Conservation (phyloP, 164 flowering plant species). For the Hamamelis virginiana region DNA sequence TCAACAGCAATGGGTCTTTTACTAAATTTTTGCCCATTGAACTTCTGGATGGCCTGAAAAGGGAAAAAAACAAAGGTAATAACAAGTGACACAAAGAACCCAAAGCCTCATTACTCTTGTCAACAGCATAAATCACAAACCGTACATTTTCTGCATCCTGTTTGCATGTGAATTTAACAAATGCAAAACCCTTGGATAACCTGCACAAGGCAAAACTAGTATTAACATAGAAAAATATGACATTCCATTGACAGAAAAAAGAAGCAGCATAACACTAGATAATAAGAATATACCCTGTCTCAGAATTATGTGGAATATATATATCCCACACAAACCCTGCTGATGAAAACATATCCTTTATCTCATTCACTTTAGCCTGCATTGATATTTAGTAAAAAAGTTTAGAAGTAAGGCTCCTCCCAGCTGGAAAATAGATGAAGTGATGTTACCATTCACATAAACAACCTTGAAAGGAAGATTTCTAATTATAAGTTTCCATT, state of each 20-base stretch:
- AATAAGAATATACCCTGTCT: conserved; percentile 59
- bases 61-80: neutral
- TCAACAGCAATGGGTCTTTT: conserved; percentile 93
- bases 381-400: conserved; percentile 12
- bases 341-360: conserved; percentile 63
- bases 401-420: conserved; percentile 8
- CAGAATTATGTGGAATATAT: conserved; percentile 63
- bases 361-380: conserved; percentile 74
- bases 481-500: conserved; percentile 90
- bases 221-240: neutral
- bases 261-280: neutral
- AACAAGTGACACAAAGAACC: neutral
- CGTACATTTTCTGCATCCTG: conserved; percentile 88
- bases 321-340: conserved; percentile 96
- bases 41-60: conserved; percentile 74
- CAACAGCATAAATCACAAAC: neutral
- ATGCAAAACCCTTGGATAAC: conserved; percentile 86
- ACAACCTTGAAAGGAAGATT: conserved; percentile 92
- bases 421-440: conserved; percentile 12
- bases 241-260: neutral
- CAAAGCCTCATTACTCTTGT: neutral
- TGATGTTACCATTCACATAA: neutral
- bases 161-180: conserved; percentile 87
- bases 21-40: conserved; percentile 71
- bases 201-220: conserved; percentile 34